A percentile compares a stretch with the other conserved stretches of the same genome.
Conservation (phyloP, 768 basidiomycete species). For the Rhodotorula kratochvilovae region DNA sequence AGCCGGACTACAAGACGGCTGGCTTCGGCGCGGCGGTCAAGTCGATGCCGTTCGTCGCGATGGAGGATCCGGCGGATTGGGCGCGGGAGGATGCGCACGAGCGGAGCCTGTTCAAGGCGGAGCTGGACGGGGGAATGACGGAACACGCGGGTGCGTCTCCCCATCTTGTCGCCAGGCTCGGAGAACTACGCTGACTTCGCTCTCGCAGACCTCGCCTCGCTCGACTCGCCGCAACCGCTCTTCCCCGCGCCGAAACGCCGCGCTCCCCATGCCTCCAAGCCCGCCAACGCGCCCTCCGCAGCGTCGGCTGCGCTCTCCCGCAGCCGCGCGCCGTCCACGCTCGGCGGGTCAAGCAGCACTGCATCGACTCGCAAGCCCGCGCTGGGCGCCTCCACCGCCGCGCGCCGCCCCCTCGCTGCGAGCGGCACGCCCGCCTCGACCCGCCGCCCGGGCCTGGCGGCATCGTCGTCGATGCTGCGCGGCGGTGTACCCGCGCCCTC, state of each 20-base stretch:
- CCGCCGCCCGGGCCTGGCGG: background rate
- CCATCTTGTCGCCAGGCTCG: background rate
- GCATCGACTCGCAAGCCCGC: background rate
- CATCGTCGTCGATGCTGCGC: too few species aligned
- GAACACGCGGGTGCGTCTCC: background rate
- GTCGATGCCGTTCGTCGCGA: background rate
- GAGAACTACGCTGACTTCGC: background rate
- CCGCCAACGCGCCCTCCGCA: background rate
- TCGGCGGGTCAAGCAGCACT: background rate
- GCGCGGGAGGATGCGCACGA: background rate
- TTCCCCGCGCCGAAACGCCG: constrained; percentile 10
- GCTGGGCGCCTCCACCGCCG: too few species aligned
- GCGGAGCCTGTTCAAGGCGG: background rate
- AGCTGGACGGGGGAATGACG: background rate
- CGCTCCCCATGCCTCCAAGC: background rate
- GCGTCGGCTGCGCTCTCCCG: background rate
- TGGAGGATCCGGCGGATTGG: background rate
- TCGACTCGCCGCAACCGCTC: background rate
- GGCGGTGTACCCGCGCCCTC: background rate
- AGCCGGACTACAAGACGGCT: constrained; percentile 6
- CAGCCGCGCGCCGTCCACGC: background rate
- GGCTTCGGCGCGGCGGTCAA: background rate
- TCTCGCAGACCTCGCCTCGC: background rate
- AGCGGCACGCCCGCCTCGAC: too few species aligned
- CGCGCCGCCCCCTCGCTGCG: background rate